phyloP scores from a whole-genome alignment of 2,329 filamentous ascomycete genomes.

The Hysterium pulicare region DNA sequence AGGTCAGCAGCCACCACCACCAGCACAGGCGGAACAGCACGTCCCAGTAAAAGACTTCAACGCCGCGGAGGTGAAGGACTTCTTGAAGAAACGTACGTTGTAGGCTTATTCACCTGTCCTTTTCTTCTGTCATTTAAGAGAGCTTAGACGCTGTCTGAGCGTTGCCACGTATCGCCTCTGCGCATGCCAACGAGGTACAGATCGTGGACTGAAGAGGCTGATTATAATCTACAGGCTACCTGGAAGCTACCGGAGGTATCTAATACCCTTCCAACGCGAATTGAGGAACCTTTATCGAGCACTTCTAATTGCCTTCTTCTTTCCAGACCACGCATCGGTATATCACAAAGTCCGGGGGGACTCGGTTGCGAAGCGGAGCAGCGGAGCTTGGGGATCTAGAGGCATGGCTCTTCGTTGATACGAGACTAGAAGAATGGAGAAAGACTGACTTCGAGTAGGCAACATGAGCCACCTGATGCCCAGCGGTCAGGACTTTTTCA shows the following conservation, averaged over 20 bases:
- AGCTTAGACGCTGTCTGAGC: no score
- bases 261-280: slow-evolving; percentile 2
- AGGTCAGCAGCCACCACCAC: slow-evolving; percentile 9
- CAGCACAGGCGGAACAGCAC: slow-evolving; percentile 24
- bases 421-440: slow-evolving; percentile 1
- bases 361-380: slow-evolving; percentile 35
- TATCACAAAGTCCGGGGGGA: slow-evolving; percentile 40
- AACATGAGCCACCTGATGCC: slow-evolving; percentile 42
- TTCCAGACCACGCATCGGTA: slow-evolving; percentile 26
- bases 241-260: slow-evolving; percentile 18
- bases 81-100: slow-evolving; percentile 39
- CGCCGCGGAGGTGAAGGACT: slow-evolving; percentile 40
- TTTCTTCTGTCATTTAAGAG: background rate
- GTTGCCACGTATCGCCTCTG: no score
- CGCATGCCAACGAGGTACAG: slow-evolving; percentile 9
- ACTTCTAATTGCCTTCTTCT: slow-evolving; percentile 17
- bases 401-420: slow-evolving; percentile 21
- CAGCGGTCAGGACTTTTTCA: slow-evolving; percentile 44
- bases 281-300: slow-evolving; percentile 5
- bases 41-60: slow-evolving; percentile 43
- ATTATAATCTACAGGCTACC: slow-evolving; percentile 6
- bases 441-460: slow-evolving; percentile 22
- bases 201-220: no score
- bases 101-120: background rate
- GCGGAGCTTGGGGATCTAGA: slow-evolving; percentile 40